Conservation (phyloP, 2,329 filamentous ascomycete species). For the Pseudogymnoascus destructans region DNA sequence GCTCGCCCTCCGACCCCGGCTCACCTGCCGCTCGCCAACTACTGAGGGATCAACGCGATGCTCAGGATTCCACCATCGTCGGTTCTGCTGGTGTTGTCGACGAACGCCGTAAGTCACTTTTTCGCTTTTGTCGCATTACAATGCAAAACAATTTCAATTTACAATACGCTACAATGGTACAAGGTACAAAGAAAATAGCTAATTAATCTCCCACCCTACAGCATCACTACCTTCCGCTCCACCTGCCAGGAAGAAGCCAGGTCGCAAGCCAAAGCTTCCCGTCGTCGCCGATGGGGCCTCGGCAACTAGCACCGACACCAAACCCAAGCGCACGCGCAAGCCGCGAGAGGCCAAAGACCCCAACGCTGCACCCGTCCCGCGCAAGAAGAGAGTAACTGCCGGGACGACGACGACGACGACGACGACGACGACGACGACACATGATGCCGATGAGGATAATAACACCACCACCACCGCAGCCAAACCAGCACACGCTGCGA, state of each 20-base stretch:
- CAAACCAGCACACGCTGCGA: conserved; percentile 23
- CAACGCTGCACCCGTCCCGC: conserved; percentile 40
- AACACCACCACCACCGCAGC: neutral
- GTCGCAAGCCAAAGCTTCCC: conserved; percentile 47
- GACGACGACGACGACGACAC: conserved; percentile 23
- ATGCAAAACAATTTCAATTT: too few relatives aligned
- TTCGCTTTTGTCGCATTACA: neutral
- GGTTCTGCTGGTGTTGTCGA: conserved; percentile 16
- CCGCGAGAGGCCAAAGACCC: conserved; percentile 46
- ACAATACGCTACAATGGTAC: too few relatives aligned
- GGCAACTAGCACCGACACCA: conserved; percentile 31
- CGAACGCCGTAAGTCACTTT: neutral
- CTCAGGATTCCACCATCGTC: conserved; percentile 18
- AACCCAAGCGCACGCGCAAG: conserved; percentile 35
- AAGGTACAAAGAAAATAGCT: neutral
- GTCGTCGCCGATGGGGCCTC: conserved; percentile 31
- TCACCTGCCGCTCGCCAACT: conserved; percentile 24
- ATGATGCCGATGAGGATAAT: conserved; percentile 24
- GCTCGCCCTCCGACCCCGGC: conserved; percentile 36
- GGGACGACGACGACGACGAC: conserved; percentile 24
- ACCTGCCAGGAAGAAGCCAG: conserved; percentile 43
- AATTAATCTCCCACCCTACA: neutral
- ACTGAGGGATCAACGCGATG: neutral
- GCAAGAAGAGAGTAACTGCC: conserved; percentile 38
- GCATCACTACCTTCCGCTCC: neutral